phyloP scores from a whole-genome alignment of 2,329 filamentous ascomycete species.

The Aspergillus spinulosporus region DNA sequence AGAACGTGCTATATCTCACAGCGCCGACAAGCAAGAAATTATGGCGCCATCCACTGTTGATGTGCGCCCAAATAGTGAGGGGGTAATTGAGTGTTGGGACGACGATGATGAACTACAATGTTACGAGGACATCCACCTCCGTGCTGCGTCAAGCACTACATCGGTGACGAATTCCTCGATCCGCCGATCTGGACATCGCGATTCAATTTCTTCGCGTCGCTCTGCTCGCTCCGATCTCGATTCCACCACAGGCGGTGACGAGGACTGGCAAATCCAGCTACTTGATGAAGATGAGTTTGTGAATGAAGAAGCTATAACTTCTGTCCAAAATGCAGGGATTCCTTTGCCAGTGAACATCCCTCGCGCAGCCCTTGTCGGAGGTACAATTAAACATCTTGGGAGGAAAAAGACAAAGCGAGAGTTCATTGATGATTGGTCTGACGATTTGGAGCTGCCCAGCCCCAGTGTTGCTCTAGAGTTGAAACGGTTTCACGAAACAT shows the following conservation, averaged over 20 bases:
- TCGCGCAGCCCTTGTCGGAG: slow-evolving; percentile 83
- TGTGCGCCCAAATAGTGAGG: slow-evolving; percentile 35
- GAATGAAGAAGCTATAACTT: slow-evolving; percentile 80
- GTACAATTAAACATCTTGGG: slow-evolving; percentile 88
- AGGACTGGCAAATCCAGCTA: slow-evolving; percentile 84
- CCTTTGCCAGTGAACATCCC: slow-evolving; percentile 85
- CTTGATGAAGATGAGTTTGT: slow-evolving; percentile 82
- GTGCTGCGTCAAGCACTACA: slow-evolving; percentile 47
- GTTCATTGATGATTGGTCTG: slow-evolving; percentile 77
- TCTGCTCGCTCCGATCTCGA: slow-evolving; percentile 83
- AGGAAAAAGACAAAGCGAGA: slow-evolving; percentile 70
- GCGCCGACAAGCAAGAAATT: not conserved
- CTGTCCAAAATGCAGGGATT: slow-evolving; percentile 85
- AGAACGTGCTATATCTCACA: slow-evolving; percentile 1
- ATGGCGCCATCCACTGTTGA: slow-evolving; percentile 44
- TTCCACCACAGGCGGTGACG: slow-evolving; percentile 69
- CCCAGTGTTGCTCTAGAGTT: slow-evolving; percentile 60
- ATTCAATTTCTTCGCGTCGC: slow-evolving; percentile 77
- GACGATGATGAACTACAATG: slow-evolving; percentile 52
- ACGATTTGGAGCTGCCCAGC: slow-evolving; percentile 71
- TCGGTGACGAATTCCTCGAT: slow-evolving; percentile 47
- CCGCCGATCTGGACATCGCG: slow-evolving; percentile 56
- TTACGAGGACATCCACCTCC: slow-evolving; percentile 48
- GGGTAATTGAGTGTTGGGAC: slow-evolving; percentile 51
- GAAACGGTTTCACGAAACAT: slow-evolving; percentile 60